Evolutionary conservation across 2,329 filamentous ascomycete species (phyloP), one percentile per base, ranked within the genome.

Genomic region (Tolypocladium endophyticum): DNA sequence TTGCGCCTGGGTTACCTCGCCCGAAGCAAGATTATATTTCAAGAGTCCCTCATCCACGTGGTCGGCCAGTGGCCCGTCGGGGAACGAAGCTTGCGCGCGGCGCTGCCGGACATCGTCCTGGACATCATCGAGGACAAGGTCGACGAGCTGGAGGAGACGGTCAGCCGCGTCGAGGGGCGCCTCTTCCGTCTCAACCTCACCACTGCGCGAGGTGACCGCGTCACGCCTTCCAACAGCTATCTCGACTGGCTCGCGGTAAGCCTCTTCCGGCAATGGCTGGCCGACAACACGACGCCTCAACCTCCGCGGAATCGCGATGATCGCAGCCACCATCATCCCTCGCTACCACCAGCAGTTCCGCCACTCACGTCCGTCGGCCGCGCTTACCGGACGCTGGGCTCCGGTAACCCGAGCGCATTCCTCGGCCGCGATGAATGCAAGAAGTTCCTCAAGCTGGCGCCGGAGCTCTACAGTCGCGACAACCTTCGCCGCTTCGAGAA

Each of bases 71-170:
- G 93, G 93, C 92, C 93, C 0, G 79, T 84, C 0, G 91, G 88
- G 20, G 84, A 92, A 66, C 84, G 88, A 33, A 90, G 90, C 66
- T 82, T 97, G 41, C 86, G 90, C 60, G 81, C 84, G 61, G 80
- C 87, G 36, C 80, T 96, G 47, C 89, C 92, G 0, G 84, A 87
- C 33, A 72, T 83, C 0, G 90, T 97, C 0, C 79, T 97, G 12
- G 92, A 97, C 65, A 81, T 97, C 41, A 95, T 97, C 62, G 90
- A 96, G 72, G 92, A 97, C 74, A 97, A 97, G 73, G 91, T 94
- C 6, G 91, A 96, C 66, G 92, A 97, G 72, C 80, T 97, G 23
- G 88, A 92, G 63, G 92, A 97, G 68, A 81, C 87, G 9, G 90
- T 96, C 63, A 82, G 85, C 41, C 86, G 88, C 35, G 83, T 94